Percentiles rank a stretch among this genome's conserved stretches.
Evolutionary conservation across 306 rosid species (phyloP).

Genomic region (Dalbergia cochinchinensis): DNA sequence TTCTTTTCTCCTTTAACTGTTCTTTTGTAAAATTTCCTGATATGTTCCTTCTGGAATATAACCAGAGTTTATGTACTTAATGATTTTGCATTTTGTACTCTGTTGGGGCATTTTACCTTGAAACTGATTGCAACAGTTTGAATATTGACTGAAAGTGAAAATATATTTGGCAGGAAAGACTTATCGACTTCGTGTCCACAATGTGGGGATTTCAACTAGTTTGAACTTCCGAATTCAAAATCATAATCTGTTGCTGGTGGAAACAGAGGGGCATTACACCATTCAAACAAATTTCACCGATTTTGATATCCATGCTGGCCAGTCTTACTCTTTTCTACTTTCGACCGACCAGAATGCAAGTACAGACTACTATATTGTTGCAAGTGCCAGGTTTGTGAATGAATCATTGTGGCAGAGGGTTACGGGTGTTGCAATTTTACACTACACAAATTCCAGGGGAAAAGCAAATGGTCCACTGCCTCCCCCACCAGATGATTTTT

Average conservation of each 20-base stretch:
- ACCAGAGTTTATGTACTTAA: neutral
- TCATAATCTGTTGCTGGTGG: slow-evolving; percentile 76
- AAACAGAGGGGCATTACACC: slow-evolving; percentile 83
- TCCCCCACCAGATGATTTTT: slow-evolving; percentile 74
- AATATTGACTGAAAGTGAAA: neutral
- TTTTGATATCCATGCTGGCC: slow-evolving; percentile 91
- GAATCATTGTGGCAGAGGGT: slow-evolving; percentile 86
- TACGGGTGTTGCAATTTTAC: slow-evolving; percentile 87
- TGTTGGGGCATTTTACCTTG: neutral
- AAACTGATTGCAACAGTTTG: neutral
- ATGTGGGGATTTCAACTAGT: slow-evolving; percentile 86
- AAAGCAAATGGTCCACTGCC: slow-evolving; percentile 87
- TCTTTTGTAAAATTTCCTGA: neutral
- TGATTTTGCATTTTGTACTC: neutral
- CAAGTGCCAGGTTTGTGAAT: slow-evolving; percentile 94
- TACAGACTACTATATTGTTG: slow-evolving; percentile 88
- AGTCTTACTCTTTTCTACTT: slow-evolving; percentile 82
- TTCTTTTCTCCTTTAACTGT: neutral
- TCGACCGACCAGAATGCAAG: slow-evolving; percentile 91
- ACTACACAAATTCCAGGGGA: slow-evolving; percentile 82
- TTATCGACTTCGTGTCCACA: slow-evolving; percentile 82
- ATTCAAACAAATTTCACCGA: slow-evolving; percentile 66
- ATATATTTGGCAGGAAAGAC: slow-evolving; percentile 79
- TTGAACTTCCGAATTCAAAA: slow-evolving; percentile 89
- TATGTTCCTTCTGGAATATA: slow-evolving; percentile 14